Evolutionary conservation across 1,284 basidiomycete species (phyloP).

Genomic region (Cryptococcus hybrid): DNA sequence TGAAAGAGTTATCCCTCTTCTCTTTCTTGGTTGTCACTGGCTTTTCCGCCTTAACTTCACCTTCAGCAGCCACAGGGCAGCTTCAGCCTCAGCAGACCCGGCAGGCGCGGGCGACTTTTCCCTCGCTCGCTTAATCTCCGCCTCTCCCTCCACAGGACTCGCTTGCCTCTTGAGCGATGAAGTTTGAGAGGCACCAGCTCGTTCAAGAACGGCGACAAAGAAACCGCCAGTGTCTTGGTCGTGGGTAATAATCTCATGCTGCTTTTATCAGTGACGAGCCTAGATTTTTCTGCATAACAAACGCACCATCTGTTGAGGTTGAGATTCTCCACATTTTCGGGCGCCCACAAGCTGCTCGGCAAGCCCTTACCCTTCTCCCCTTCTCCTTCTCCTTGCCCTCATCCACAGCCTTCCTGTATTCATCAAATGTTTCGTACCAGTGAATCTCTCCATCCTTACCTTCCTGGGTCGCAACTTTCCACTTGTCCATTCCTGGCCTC

Average conservation of each 20-base stretch:
- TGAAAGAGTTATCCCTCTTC: constrained; percentile 60
- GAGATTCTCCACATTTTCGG: constrained; percentile 60
- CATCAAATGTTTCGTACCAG: constrained; percentile 38
- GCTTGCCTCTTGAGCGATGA: constrained; percentile 7
- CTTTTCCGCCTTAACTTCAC: too few species aligned
- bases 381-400: constrained; percentile 30
- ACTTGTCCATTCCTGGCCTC: constrained; percentile 68
- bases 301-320: constrained; percentile 64
- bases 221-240: constrained; percentile 97
- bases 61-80: constrained; percentile 8
- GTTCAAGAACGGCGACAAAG: constrained; percentile 87
- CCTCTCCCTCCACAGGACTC: not conserved
- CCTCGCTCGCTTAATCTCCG: constrained; percentile 1
- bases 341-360: constrained; percentile 75
- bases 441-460: constrained; percentile 17
- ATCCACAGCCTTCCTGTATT: constrained; percentile 27
- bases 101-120: constrained; percentile 11
- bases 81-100: constrained; percentile 2
- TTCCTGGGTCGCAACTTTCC: constrained; percentile 60
- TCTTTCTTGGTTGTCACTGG: constrained; percentile 36
- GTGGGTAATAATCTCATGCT: constrained; percentile 92
- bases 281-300: constrained; percentile 48
- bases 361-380: constrained; percentile 54
- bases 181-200: constrained; percentile 24
- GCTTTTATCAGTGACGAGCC: not conserved